Base-by-base conservation (phyloP, 768 basidiomycete genomes). In the Gyrodon lividus region DNA sequence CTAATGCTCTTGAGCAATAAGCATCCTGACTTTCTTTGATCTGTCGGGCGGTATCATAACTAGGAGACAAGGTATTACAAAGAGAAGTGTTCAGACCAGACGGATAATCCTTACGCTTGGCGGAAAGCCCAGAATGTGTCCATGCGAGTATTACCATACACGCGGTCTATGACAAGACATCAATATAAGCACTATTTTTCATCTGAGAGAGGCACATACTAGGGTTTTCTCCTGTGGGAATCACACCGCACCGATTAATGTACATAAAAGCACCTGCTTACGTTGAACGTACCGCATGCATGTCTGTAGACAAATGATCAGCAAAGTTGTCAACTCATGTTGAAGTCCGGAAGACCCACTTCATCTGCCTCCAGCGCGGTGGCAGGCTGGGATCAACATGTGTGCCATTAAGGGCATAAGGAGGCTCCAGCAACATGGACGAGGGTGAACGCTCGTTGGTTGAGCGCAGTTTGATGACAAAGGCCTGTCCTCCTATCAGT, bases 401-500 rank as follows among this genome's bases (percentile, higher is more conserved):
- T 26, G 71, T 82, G 48, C 73, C 73, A 46, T 80, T 73, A 56
- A 94, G 72, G 13, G 72, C 74, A 62, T 81, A 80, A 1, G 91
- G 92, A 35, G 92, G 88, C 41, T 97, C 93, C 33, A 97, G 73
- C 10, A 93, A 65, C 88, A 92, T 92, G 6, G 89, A 87, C 4
- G 81, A 78, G 2, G 90, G 78, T 0, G 90, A 87, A 20, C 84
- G 81, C 55, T 91, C 88, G 34, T 75, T 65, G 2, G 92, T 92
- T 63, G 80, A 82, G 17, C 95, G 81, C 22, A 92, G 74, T 67
- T 97, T 97, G 60, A 95, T 77, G 61, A 90, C 77, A 62, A 92
- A 93, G 0, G 92, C 89, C 65, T 95, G 90, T 5, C 93, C 93
- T 44, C 88, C 92, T 91, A 57, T 14, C 33, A n/a, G n/a, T n/a